Percentiles rank a stretch among this genome's conserved stretches.
Evolutionary conservation across 495 filamentous ascomycete genomes (phyloP).

Genomic region (Hapsidospora chrysogenum): DNA sequence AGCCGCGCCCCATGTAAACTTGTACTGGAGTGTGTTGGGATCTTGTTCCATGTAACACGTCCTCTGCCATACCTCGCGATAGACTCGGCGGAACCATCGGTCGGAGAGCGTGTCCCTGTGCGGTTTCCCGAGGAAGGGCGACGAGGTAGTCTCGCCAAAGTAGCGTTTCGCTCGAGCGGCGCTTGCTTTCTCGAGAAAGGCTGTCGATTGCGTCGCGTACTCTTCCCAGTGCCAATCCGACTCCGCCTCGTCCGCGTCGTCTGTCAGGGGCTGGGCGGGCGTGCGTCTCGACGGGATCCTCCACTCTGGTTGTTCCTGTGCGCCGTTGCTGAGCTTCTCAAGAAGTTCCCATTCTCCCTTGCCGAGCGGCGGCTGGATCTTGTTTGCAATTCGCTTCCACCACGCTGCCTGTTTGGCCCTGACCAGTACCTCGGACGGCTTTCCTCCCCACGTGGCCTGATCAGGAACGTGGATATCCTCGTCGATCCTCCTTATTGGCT

Average conservation of each 20-base stretch:
- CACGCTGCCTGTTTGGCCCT: constrained; percentile 42
- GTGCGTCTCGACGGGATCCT: constrained; percentile 12
- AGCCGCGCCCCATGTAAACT: constrained; percentile 17
- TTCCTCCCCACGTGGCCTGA: constrained; percentile 45
- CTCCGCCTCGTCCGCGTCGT: not conserved
- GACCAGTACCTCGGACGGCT: constrained; percentile 31
- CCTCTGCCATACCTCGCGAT: constrained; percentile 16
- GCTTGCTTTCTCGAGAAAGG: constrained; percentile 9
- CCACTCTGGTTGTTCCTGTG: constrained; percentile 31
- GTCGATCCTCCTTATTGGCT: constrained; percentile 21
- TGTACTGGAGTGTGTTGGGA: constrained; percentile 9
- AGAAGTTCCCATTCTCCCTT: constrained; percentile 46
- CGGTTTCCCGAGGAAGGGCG: not conserved
- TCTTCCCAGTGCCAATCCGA: constrained; percentile 8
- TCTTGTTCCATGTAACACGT: constrained; percentile 13
- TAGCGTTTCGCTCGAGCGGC: too few species aligned
- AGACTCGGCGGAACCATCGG: constrained; percentile 13
- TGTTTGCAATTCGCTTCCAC: constrained; percentile 37
- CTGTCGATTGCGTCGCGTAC: constrained; percentile 10
- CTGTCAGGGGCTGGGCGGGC: constrained; percentile 6
- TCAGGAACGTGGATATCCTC: constrained; percentile 35
- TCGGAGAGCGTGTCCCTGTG: constrained; percentile 3
- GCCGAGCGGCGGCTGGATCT: constrained; percentile 58
- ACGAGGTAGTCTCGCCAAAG: too few species aligned
- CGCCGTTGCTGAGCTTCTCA: constrained; percentile 26